Conservation (phyloP, 2,329 filamentous ascomycete genomes). For the Ascocoryne sarcoides region DNA sequence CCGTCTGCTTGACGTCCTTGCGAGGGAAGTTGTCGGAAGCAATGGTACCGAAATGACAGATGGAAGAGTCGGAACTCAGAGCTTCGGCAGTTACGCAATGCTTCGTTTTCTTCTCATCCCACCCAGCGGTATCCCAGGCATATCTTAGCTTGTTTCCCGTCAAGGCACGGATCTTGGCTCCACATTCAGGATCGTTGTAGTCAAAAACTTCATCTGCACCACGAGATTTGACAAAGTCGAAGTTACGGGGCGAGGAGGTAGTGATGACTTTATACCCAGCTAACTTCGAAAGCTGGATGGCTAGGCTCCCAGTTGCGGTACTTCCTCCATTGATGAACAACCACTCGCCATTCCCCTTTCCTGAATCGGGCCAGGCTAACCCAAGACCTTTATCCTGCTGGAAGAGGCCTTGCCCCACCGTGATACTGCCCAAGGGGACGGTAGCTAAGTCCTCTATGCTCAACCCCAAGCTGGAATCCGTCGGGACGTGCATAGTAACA, state of each 20-base stretch:
- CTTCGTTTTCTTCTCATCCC: no score
- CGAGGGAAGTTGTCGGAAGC: no score
- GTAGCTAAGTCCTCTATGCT: constrained; percentile 9
- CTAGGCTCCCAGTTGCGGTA: constrained; percentile 21
- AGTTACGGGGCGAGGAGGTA: constrained; percentile 30
- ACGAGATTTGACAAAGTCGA: constrained; percentile 28
- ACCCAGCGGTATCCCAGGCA: not conserved
- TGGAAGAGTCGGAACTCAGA: not conserved
- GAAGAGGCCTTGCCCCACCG: constrained; percentile 19
- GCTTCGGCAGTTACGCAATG: no score
- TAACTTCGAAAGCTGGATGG: constrained; percentile 22
- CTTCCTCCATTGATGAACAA: constrained; percentile 30
- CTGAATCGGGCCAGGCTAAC: no score
- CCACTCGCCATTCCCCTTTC: no score
- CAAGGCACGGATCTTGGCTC: constrained; percentile 27
- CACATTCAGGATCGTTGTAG: constrained; percentile 27
- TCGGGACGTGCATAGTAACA: constrained; percentile 9
- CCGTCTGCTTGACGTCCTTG: no score
- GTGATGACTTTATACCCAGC: constrained; percentile 15
- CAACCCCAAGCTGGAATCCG: not conserved
- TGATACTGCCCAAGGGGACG: constrained; percentile 25
- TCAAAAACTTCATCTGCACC: constrained; percentile 35
- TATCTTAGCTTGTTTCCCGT: not conserved
- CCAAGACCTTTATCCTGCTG: constrained; percentile 13
- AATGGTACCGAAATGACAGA: not conserved